Evolutionary conservation across 352 stramenopile genomes (phyloP).

Genomic region (Pythium rishiriense): DNA sequence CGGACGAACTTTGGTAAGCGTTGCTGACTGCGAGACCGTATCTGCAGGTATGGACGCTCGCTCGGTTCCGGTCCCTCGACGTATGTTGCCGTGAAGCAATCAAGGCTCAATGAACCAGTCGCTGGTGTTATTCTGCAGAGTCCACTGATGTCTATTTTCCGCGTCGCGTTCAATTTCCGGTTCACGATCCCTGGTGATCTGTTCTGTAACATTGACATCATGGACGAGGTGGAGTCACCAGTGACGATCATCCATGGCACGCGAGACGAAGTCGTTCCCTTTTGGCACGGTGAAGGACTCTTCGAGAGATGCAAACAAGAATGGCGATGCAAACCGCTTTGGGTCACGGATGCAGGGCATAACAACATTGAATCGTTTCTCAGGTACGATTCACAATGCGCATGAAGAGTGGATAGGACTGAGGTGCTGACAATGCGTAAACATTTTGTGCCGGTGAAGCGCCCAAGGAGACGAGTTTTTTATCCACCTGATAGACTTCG

Average conservation of each 20-base stretch:
- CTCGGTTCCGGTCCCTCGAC: constrained; percentile 94
- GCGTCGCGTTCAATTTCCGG: constrained; percentile 98
- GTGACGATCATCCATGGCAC: constrained; percentile 99
- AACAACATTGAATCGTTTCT: constrained; percentile 99
- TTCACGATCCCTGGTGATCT: constrained; percentile 97
- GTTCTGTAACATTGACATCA: constrained; percentile 97
- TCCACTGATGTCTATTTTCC: constrained; percentile 95
- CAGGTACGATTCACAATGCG: constrained; percentile 36
- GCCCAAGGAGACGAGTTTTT: constrained; percentile 80
- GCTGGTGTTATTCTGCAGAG: constrained; percentile 96
- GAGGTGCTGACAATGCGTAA: not conserved
- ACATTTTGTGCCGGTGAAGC: constrained; percentile 1
- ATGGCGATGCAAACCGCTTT: constrained; percentile 97
- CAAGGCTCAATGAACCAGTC: constrained; percentile 84
- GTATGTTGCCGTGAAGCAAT: constrained; percentile 95
- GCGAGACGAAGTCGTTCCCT: constrained; percentile 98
- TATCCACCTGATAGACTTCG: constrained; percentile 73
- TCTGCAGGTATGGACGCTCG: constrained; percentile 84
- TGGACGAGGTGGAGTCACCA: constrained; percentile 89
- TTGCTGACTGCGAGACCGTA: not conserved
- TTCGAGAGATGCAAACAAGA: constrained; percentile 92
- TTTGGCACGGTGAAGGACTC: constrained; percentile 96
- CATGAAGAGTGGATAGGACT: not conserved
- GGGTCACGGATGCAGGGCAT: constrained; percentile 96
- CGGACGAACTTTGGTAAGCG: too few relatives aligned